A percentile compares a stretch with the other conserved stretches of the same genome.
These are phyloP conservation scores for Solanum pennellii DNA, from an alignment of 257 asterid species.

Conservation along the genomic window DNA sequence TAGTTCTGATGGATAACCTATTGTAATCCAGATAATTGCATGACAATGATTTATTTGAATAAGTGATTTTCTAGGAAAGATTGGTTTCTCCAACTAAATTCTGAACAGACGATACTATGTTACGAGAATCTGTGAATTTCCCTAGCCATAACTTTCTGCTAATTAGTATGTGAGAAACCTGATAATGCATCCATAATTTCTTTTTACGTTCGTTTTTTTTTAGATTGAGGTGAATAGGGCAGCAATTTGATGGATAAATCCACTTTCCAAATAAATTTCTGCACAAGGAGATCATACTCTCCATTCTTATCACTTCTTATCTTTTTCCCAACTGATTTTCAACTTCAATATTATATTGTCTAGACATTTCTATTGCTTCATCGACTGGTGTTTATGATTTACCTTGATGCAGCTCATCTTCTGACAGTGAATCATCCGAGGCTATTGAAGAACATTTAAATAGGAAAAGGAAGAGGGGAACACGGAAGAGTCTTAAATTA, in stretches of 20 bases:
- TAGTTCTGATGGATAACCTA: neutral
- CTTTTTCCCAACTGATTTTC: too few species aligned
- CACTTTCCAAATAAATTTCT: too few species aligned
- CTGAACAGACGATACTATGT: neutral
- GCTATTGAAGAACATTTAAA: neutral
- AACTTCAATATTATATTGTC: too few species aligned
- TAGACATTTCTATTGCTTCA: too few species aligned
- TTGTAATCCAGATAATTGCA: neutral
- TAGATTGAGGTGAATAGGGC: too few species aligned
- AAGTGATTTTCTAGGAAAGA: neutral
- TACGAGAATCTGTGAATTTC: neutral
- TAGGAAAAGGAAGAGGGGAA: neutral
- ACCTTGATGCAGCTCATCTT: constrained; percentile 9
- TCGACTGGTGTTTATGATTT: neutral
- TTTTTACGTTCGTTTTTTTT: too few species aligned
- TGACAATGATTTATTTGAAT: neutral
- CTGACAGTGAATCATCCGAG: neutral
- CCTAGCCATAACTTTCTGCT: neutral
- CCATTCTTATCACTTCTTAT: too few species aligned
- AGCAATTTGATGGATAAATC: too few species aligned
- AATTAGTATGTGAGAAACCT: neutral
- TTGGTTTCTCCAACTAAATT: neutral
- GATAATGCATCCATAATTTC: too few species aligned
- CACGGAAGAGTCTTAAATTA: neutral
- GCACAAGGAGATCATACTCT: too few species aligned